phyloP scores from a whole-genome alignment of 2,329 filamentous ascomycete genomes.

The Lasiodiplodia sp. region DNA sequence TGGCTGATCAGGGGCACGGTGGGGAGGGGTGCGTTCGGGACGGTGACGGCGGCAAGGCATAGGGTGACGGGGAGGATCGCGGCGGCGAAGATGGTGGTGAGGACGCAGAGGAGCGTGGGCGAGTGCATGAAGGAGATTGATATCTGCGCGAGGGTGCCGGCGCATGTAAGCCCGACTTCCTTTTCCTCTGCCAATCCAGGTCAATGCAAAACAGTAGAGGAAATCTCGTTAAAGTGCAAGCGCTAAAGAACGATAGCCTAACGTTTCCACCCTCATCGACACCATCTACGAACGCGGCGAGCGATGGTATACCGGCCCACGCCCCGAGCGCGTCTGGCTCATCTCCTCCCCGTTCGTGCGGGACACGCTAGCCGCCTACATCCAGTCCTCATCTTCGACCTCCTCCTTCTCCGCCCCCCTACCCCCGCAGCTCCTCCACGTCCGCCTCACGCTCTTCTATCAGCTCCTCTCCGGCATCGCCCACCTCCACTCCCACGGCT shows the following conservation, averaged over 20 bases:
- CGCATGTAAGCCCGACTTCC: slow-evolving; percentile 5
- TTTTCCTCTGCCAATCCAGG: neutral
- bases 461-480: slow-evolving; percentile 23
- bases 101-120: neutral
- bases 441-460: slow-evolving; percentile 13
- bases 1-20: slow-evolving; percentile 17
- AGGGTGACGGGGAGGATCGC: slow-evolving; percentile 9
- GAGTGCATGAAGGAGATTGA: slow-evolving; percentile 22
- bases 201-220: neutral
- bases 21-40: slow-evolving; percentile 15
- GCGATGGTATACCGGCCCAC: slow-evolving; percentile 12
- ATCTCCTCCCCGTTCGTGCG: slow-evolving; percentile 15
- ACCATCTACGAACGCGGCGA: slow-evolving; percentile 19
- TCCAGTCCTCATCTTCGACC: neutral
- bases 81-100: slow-evolving; percentile 23
- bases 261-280: slow-evolving; percentile 14
- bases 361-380: slow-evolving; percentile 2
- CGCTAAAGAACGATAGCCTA: neutral
- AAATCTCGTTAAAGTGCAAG: no score
- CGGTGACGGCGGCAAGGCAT: slow-evolving; percentile 18
- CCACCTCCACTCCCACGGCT: slow-evolving; percentile 28
- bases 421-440: neutral
- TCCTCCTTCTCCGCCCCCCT: neutral
- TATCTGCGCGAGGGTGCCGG: neutral
- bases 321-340: slow-evolving; percentile 21